Evolutionary conservation across 352 stramenopile genomes (phyloP).

Genomic region (Thalassiosira tumida): DNA sequence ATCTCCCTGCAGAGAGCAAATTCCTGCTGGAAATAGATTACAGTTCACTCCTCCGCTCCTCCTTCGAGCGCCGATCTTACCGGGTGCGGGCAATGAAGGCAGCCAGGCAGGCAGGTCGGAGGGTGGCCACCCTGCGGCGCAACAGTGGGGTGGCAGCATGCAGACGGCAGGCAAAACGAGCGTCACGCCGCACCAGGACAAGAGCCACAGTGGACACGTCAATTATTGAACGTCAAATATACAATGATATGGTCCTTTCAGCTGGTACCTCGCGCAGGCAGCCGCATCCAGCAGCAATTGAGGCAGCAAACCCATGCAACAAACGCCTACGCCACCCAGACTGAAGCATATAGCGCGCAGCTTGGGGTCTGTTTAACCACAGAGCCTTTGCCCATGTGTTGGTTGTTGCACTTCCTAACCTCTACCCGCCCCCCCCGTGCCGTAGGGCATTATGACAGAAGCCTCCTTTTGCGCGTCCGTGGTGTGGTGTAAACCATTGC

Average conservation of each 20-base stretch:
- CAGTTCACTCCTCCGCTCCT: neutral
- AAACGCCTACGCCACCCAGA: neutral
- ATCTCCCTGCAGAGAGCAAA: constrained; percentile 2
- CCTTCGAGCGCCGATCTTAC: neutral
- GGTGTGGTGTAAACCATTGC: neutral
- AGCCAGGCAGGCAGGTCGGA: neutral
- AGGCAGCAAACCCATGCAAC: neutral
- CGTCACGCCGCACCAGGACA: neutral
- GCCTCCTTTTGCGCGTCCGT: neutral
- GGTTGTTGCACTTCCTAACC: neutral
- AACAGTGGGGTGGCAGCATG: neutral
- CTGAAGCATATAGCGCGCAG: neutral
- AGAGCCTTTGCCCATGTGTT: neutral
- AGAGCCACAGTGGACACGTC: neutral
- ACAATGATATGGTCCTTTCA: neutral
- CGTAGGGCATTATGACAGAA: neutral
- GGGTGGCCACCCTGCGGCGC: neutral
- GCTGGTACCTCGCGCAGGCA: neutral
- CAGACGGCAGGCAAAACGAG: no score
- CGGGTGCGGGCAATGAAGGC: constrained; percentile 9
- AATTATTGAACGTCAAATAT: neutral
- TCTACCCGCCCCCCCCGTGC: neutral
- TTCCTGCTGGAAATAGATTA: constrained; percentile 16
- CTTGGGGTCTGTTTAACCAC: neutral
- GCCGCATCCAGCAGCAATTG: neutral